Evolutionary conservation across 345 rosid genomes (phyloP), one percentile per base, ranked within the genome.

Genomic region (Boechera stricta): DNA sequence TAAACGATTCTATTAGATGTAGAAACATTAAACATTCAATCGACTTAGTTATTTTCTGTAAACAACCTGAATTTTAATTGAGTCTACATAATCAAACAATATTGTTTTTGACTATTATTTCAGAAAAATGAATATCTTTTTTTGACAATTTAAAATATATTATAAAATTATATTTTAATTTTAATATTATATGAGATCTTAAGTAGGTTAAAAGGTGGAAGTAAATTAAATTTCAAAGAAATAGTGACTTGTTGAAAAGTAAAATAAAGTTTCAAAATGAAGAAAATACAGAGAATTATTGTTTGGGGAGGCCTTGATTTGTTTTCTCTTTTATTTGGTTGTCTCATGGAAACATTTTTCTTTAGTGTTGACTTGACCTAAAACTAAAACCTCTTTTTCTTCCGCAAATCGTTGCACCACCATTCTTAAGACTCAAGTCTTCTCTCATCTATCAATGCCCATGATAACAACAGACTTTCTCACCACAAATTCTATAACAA

Each of bases 221-320:
- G 10, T 29, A 55, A 6, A 55, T 0, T 28, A 42, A 13, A 56
- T 31, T 56, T n/a, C 13, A 58, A 58, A 33, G 9, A 60, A n/a
- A 59, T 18, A 58, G 5, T 33, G 44, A 54, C 71, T 32, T 7
- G 67, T 75, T 75, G 73, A 75, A 75, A 75, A 75, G 73, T 65
- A 44, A 41, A 65, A 49, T 18, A 49, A 26, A 63, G 18, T 36
- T 26, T 38, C 28, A 1, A 29, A 10, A 72, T 2, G 63, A 58
- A 48, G 53, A 49, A 68, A 49, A 59, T 28, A 15, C 29, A 7
- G 15, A 7, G 31, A 44, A 33, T 59, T 5, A 16, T 11, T 21
- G 24, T 21, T 21, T 21, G 24, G 24, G 24, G 24, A n/a, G 24
- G 24, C 24, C 24, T 21, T 41, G 13, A 31, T 38, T 32, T 64